These are phyloP conservation scores for Diplosphaera chodatii DNA, from an alignment of 139 green algal species.

Conservation along the genomic window DNA sequence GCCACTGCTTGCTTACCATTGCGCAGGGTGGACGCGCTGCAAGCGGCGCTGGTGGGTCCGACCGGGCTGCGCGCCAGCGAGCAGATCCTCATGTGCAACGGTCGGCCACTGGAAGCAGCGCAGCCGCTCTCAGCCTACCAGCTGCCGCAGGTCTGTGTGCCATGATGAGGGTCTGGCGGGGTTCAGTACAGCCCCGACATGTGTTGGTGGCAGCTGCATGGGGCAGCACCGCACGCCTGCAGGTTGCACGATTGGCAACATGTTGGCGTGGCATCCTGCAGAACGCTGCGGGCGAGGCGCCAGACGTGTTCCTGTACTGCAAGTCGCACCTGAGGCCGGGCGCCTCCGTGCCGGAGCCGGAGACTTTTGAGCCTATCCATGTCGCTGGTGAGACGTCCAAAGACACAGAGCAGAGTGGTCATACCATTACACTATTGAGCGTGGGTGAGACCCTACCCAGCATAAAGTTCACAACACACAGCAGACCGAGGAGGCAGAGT, in stretches of 20 bases:
- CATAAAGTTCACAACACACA: no score
- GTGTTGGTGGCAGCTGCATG: no score
- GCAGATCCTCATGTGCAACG: slow-evolving; percentile 78
- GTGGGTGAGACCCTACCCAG: no score
- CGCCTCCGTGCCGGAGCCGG: slow-evolving; percentile 26
- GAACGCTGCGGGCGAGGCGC: slow-evolving; percentile 16
- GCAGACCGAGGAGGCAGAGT: no score
- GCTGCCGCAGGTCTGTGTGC: slow-evolving; percentile 59
- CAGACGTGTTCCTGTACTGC: slow-evolving; percentile 76
- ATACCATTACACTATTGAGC: no score
- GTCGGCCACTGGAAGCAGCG: slow-evolving; percentile 53
- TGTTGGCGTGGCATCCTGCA: background rate
- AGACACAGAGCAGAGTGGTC: no score
- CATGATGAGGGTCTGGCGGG: no score
- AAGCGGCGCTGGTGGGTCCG: slow-evolving; percentile 63
- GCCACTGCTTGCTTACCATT: background rate
- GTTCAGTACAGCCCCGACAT: no score
- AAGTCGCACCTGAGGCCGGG: slow-evolving; percentile 44
- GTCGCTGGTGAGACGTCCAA: slow-evolving; percentile 21
- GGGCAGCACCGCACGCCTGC: no score
- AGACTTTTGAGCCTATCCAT: slow-evolving; percentile 32
- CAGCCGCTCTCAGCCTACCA: slow-evolving; percentile 58
- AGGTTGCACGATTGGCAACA: no score
- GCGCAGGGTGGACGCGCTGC: slow-evolving; percentile 71
- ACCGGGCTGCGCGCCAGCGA: slow-evolving; percentile 61